These are phyloP conservation scores for Monilinia aucupariae DNA, from an alignment of 2,329 filamentous ascomycete species.

Conservation along the genomic window DNA sequence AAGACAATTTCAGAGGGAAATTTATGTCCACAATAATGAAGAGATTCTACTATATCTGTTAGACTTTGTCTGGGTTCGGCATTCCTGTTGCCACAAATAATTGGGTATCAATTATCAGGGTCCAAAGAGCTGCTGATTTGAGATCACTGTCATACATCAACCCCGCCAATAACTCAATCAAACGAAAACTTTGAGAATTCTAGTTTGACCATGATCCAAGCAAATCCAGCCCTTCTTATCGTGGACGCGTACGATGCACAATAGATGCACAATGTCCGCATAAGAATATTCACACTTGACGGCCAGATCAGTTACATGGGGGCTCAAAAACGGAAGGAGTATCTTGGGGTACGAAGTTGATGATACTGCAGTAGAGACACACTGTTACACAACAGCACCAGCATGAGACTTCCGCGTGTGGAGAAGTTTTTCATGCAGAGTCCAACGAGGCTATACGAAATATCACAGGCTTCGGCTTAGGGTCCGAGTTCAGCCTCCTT, in stretches of 20 bases:
- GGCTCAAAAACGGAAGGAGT: not conserved
- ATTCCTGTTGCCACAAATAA: not conserved
- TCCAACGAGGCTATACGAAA: slow-evolving; percentile 1
- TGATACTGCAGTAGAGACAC: slow-evolving; percentile 1
- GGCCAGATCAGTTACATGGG: not conserved
- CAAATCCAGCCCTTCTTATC: not conserved
- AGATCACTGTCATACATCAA: not conserved
- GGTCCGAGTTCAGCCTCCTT: not conserved
- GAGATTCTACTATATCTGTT: not conserved
- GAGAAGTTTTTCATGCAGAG: slow-evolving; percentile 6
- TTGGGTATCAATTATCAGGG: not conserved
- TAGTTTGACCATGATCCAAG: slow-evolving; percentile 7
- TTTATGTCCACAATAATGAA: not conserved
- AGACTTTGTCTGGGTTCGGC: not conserved
- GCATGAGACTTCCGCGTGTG: not conserved
- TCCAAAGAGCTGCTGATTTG: not conserved
- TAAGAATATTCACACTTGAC: not conserved
- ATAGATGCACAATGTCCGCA: not conserved
- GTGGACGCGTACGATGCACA: not conserved
- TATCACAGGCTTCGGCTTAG: not conserved
- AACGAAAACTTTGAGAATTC: not conserved
- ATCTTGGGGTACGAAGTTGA: slow-evolving; percentile 1
- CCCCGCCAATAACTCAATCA: not conserved
- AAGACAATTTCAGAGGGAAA: no score
- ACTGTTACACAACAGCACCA: slow-evolving; percentile 6